A percentile compares a stretch with the other conserved stretches of the same genome.
phyloP scores from a whole-genome alignment of 176 grass and related monocot species.

The Carex pumila region DNA sequence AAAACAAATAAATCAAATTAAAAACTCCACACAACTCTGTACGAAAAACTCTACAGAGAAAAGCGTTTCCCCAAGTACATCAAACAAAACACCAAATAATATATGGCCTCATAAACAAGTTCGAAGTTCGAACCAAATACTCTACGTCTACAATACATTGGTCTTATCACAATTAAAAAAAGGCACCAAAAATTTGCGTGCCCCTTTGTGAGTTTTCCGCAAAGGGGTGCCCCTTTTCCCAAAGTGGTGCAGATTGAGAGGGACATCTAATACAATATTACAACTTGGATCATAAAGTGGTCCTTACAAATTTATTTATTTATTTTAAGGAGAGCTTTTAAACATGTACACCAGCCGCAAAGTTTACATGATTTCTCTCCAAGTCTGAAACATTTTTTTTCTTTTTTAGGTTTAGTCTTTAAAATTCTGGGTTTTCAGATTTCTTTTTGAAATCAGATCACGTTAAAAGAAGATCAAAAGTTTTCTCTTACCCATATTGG shows the following conservation, averaged over 20 bases:
- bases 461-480: no score
- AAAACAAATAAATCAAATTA: no score
- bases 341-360: neutral
- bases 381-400: no score
- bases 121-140: neutral
- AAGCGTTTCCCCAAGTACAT: neutral
- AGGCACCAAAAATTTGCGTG: slow-evolving; percentile 12
- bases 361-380: neutral
- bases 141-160: slow-evolving; percentile 5
- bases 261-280: neutral
- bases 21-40: no score
- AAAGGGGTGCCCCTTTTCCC: slow-evolving; percentile 19
- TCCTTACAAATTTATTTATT: neutral
- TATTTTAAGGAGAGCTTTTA: no score
- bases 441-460: no score
- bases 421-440: no score
- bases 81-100: neutral
- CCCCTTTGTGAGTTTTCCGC: slow-evolving; percentile 14
- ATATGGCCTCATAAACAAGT: neutral
- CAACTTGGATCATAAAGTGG: neutral
- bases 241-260: slow-evolving; percentile 19
- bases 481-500: no score
- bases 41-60: no score
- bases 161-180: slow-evolving; percentile 7
- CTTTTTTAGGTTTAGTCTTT: no score